These are phyloP conservation scores for Houttuynia cordata DNA, from an alignment of 164 flowering plant species.

Conservation along the genomic window DNA sequence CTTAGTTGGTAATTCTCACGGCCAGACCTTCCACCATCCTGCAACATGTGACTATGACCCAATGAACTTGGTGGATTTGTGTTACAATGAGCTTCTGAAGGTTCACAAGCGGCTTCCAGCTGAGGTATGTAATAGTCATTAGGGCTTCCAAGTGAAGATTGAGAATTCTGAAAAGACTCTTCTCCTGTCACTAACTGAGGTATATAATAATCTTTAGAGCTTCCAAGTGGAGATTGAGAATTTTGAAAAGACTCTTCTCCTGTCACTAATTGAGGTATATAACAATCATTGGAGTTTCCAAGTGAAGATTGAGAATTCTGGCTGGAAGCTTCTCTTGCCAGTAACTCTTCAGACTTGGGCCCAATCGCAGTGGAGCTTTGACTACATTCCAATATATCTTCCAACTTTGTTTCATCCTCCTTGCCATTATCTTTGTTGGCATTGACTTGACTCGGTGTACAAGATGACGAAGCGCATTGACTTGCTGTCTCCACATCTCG, in stretches of 20 bases:
- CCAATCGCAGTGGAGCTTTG: constrained; percentile 41
- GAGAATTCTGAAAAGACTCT: constrained; percentile 27
- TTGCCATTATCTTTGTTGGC: constrained; percentile 31
- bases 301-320: constrained; percentile 30
- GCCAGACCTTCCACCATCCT: constrained; percentile 19
- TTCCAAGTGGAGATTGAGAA: constrained; percentile 30
- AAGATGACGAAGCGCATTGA: constrained; percentile 33
- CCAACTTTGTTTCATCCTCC: constrained; percentile 32
- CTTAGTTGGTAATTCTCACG: constrained; percentile 11
- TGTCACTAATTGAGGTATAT: constrained; percentile 25
- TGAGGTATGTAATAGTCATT: constrained; percentile 25
- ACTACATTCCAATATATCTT: constrained; percentile 74
- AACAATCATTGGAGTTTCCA: constrained; percentile 33
- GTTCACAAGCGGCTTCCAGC: constrained; percentile 29
- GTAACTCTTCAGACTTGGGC: constrained; percentile 4
- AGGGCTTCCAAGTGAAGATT: constrained; percentile 32
- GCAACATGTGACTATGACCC: constrained; percentile 15
- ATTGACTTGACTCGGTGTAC: constrained; percentile 32
- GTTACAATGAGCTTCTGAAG: constrained; percentile 27
- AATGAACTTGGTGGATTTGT: constrained; percentile 14
- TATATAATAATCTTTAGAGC: constrained; percentile 36
- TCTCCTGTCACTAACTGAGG: constrained; percentile 22
- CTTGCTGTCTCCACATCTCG: constrained; percentile 33
- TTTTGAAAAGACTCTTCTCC: constrained; percentile 27
- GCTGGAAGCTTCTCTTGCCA: constrained; percentile 12